These are phyloP conservation scores for Candida morakotiae DNA, from an alignment of 805 yeast species.

Conservation along the genomic window DNA sequence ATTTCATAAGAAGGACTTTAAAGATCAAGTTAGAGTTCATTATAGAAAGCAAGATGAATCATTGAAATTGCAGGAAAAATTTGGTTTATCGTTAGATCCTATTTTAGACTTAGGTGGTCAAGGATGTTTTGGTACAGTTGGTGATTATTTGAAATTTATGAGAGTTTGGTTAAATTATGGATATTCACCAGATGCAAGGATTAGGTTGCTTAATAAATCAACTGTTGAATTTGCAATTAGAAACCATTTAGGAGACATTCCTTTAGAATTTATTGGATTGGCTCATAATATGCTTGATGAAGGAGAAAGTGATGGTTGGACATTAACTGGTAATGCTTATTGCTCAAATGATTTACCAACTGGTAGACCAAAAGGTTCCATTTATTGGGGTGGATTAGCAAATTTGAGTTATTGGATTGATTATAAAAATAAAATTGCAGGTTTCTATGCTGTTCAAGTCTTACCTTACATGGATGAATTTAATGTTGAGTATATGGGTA, in stretches of 20 bases:
- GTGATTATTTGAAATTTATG: conserved; percentile 35
- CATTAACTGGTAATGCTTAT: conserved; percentile 33
- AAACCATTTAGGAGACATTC: conserved; percentile 25
- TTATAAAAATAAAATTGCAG: conserved; percentile 31
- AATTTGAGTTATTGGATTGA: conserved; percentile 40
- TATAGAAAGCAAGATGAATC: conserved; percentile 14
- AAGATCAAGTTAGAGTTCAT: conserved; percentile 14
- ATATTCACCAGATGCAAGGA: conserved; percentile 32
- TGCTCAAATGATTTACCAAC: conserved; percentile 20
- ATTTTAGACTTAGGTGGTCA: conserved; percentile 41
- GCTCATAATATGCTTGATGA: conserved; percentile 13
- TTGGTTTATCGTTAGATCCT: conserved; percentile 18
- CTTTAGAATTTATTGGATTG: conserved; percentile 17
- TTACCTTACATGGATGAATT: conserved; percentile 29
- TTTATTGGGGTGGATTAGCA: conserved; percentile 40
- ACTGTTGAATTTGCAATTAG: conserved; percentile 28
- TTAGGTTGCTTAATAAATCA: conserved; percentile 20
- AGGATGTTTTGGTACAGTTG: conserved; percentile 35
- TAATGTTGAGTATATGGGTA: conserved; percentile 14
- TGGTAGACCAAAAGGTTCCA: conserved; percentile 31
- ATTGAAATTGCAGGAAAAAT: conserved; percentile 10
- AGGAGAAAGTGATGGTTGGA: conserved; percentile 24
- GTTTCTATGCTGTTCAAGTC: conserved; percentile 36
- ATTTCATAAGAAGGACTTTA: conserved; percentile 15
- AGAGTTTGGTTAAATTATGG: conserved; percentile 40